Evolutionary conservation across 2,329 filamentous ascomycete species (phyloP), one percentile per base, ranked within the genome.

Genomic region (Fusarium vanettenii): DNA sequence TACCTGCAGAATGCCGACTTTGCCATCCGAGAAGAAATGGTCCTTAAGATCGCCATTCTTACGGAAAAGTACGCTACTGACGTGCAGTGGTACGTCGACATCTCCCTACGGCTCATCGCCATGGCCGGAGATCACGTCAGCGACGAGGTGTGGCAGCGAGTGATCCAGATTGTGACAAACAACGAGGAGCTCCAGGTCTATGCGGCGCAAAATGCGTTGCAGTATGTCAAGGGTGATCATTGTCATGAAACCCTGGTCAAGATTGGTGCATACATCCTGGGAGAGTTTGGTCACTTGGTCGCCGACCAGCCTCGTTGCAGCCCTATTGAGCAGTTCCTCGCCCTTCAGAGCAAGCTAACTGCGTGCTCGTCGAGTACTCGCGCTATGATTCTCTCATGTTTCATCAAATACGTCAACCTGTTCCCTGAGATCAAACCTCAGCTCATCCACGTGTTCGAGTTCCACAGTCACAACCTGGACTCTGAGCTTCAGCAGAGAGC

Each of bases 31-130:
- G 97, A 99, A 85, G 97, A 99, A 83, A 99, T 99, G 97, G 97
- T 98, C 5, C 88, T 99, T 73, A 99, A 99, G 86, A 98, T 99
- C 84, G 97, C 97, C 62, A 99, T 99, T 80, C 84, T 99, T 74
- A 98, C 97, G 0, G 97, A 99, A 82, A 98, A 98, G 82, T 99
- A 99, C 82, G 97, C 97, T 27, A 98, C 95, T 1, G 97, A 99
- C 80, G 94, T 98, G 22, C 96, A 98, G 85, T 99, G 97, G 97
- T 99, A 99, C 83, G 97, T 99, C 72, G 96, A 99, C 81, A 98
- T 98, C 77, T 98, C 97, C 13, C 88, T 99, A 76, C 92, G 96
- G 66, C 89, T 99, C 62, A 95, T 99, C 69, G 95, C 96, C 68
- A 95, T 98, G 91, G 97, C 97, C 4, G 97, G 97, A 76, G 97